Base-by-base conservation (phyloP, 805 yeast species). In the Saccharomycopsis babjevae region DNA sequence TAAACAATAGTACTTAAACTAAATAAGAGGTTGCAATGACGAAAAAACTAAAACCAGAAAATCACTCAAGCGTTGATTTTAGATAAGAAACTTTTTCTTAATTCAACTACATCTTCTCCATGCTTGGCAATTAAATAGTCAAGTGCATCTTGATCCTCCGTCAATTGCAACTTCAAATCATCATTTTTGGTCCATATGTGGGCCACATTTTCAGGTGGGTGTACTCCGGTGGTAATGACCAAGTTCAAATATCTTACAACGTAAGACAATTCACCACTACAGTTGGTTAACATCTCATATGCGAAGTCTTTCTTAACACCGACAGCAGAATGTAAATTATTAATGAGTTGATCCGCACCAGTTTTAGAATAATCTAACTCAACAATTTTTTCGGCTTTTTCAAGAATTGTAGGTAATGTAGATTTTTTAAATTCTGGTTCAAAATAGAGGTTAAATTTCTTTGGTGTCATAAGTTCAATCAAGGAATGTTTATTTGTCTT, bases 141-240 rank as follows among this genome's bases (percentile, higher is more conserved):
- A 57, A 74, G 50, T 43, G 74, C 74, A 2, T 72, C 75, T n/a
- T 68, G 71, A 50, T 70, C 71, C 28, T 68, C 70, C 30, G 59
- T 62, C 58, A 61, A 54, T 57, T 69, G 72, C 59, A 77, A 65
- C 64, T 70, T 69, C 18, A 67, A 72, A 63, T 77, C 80, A 69
- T 77, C 79, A 56, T 74, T 76, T 32, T 71, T 66, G 1, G 79
- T 76, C 80, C 80, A 77, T 54, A 77, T 73, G 58, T 80, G 80
- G n/a, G 76, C 74, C 8, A 73, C 73, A 58, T 75, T 68, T 59
- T 66, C 64, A 42, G 81, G 81, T 11, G 80, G 81, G 62, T 76
- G 75, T 16, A 72, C 69, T 39, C 75, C 75, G 30, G 74, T 70
- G 62, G 72, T 72, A 54, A 77, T 71, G 68, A 75, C 76, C 46